A percentile compares a stretch with the other conserved stretches of the same genome.
Conservation (phyloP, 2,329 filamentous ascomycete genomes). For the Nemania sp. region DNA sequence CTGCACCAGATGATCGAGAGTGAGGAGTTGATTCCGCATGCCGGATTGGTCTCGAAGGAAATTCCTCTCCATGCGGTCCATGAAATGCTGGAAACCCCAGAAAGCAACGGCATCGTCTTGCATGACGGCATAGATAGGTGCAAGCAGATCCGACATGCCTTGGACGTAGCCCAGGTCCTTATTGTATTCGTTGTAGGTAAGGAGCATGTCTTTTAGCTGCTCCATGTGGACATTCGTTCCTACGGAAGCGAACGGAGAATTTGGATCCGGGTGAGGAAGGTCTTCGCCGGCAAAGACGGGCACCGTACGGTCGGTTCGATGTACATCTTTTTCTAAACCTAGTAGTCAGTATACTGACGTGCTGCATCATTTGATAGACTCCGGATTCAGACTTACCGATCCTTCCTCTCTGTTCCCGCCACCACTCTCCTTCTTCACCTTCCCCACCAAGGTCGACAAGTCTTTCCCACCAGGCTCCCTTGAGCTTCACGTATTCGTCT, state of each 20-base stretch:
- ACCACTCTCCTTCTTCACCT: constrained; percentile 87
- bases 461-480: constrained; percentile 95
- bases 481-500: constrained; percentile 92
- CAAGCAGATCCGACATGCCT: constrained; percentile 96
- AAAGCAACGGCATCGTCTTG: constrained; percentile 97
- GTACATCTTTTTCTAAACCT: constrained; percentile 89
- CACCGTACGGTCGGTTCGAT: constrained; percentile 92
- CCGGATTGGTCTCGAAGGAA: constrained; percentile 95
- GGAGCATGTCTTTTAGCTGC: constrained; percentile 98
- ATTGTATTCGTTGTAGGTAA: constrained; percentile 99
- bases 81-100: constrained; percentile 94
- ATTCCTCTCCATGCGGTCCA: constrained; percentile 97
- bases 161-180: constrained; percentile 94
- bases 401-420: constrained; percentile 89
- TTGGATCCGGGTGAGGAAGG: constrained; percentile 92
- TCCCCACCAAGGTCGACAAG: constrained; percentile 82
- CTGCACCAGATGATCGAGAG: constrained; percentile 91
- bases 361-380: neutral
- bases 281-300: constrained; percentile 97
- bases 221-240: constrained; percentile 98
- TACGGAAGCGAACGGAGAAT: constrained; percentile 88
- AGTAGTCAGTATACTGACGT: constrained; percentile 27
- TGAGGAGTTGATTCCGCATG: constrained; percentile 89
- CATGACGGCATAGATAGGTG: constrained; percentile 94
- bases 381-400: constrained; percentile 71